Base-by-base conservation (phyloP, 192 early-diverging fungal genomes). In the Umbelopsis isabellina region DNA sequence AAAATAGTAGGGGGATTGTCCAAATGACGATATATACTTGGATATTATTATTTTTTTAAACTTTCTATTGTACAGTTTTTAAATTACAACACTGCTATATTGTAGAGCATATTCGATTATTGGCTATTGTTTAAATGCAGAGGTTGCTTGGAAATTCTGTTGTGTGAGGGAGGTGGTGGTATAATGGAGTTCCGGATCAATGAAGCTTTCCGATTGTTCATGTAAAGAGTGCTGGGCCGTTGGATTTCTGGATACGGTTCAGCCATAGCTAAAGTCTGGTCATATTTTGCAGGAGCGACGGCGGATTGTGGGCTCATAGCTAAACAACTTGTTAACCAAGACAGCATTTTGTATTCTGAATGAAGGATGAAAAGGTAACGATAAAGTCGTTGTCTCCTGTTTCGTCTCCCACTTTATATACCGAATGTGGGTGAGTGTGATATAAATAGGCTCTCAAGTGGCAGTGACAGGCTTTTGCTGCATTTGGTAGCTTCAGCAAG, bases 241-340 rank as follows among this genome's bases (percentile, higher is more conserved):
- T 61, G 27, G 2, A 61, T 25, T 35, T 61, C 27, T 22, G 55
- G 55, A 35, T 61, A 61, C 0, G 55, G 55, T 35, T 61, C 55
- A 27, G 30, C 30, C 55, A 61, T 61, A 18, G 55, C 16, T 35
- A 16, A 18, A 61, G 12, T 4, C 12, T 25, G 30, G 16, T 4
- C 23, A 18, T 30, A 13, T 35, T 61, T 61, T 61, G 13, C 55
- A 61, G 55, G 55, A 16, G 55, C 30, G 12, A 61, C 30, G 37
- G 30, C 12, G 2, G 55, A 61, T 35, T 35, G 55, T 61, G 55
- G 55, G 16, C 33, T 61, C 13, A 61, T 33, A 0, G 55, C 55
- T n/a, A 61, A 27, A 13, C 55, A 61, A 30, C 55, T 61, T 16
- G 55, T 37, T 35, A 61, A 61, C 55, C 55, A 61, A 30, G 55